phyloP scores from a whole-genome alignment of 306 rosid species.

The Begonia fuchsioides region DNA sequence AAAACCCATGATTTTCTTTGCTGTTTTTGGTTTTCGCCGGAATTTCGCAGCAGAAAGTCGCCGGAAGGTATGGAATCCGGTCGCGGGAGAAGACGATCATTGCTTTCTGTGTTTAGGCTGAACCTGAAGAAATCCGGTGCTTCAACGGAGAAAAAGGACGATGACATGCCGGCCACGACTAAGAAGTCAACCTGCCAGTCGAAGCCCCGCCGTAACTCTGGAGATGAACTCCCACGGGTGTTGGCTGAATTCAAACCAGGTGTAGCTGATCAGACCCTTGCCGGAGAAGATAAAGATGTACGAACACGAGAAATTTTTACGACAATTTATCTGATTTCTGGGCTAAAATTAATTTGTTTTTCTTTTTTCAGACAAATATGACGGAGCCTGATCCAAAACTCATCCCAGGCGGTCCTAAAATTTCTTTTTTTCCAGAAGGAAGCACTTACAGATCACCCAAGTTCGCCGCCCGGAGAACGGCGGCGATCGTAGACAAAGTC shows the following conservation, averaged over 20 bases:
- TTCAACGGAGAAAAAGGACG: not conserved
- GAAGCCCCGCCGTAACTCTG: not conserved
- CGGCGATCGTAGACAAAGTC: too few species aligned
- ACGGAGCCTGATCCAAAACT: not conserved
- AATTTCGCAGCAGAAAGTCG: not conserved
- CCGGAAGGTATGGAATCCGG: not conserved
- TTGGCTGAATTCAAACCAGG: not conserved
- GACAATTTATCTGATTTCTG: too few species aligned
- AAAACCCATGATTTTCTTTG: constrained; percentile 19
- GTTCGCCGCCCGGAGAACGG: not conserved
- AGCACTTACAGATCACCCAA: not conserved
- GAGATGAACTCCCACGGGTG: not conserved
- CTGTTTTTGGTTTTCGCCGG: constrained; percentile 26
- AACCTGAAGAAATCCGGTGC: not conserved
- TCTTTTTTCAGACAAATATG: not conserved
- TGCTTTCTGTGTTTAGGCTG: not conserved
- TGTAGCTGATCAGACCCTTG: not conserved
- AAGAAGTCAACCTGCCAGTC: not conserved
- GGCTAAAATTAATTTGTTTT: not conserved
- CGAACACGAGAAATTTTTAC: too few species aligned
- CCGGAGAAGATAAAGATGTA: too few species aligned
- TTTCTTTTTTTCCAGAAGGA: not conserved
- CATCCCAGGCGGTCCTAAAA: not conserved
- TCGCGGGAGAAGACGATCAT: not conserved
- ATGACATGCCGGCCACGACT: not conserved